Conservation (phyloP, 345 rosid species). For the Odontarrhena argentea region DNA sequence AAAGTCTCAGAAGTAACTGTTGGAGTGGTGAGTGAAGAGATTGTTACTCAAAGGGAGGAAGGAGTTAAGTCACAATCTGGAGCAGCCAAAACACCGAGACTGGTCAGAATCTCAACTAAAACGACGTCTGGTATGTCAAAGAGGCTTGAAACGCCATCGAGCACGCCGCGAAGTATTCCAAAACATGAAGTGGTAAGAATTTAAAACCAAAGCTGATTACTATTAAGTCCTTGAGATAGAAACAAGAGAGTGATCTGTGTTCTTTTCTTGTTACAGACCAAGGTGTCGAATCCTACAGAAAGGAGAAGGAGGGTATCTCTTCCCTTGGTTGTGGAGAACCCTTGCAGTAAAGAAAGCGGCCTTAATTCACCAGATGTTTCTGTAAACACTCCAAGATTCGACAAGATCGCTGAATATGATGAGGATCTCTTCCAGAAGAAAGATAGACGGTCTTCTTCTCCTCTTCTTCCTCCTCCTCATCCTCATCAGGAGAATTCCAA, state of each 20-base stretch:
- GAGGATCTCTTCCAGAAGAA: constrained; percentile 51
- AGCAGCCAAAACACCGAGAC: constrained; percentile 50
- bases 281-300: constrained; percentile 43
- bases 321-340: constrained; percentile 55
- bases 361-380: constrained; percentile 74
- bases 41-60: constrained; percentile 38
- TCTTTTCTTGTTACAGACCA: constrained; percentile 47
- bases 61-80: constrained; percentile 39
- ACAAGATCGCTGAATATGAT: constrained; percentile 84
- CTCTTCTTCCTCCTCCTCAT: constrained; percentile 25
- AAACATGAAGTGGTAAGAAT: constrained; percentile 44
- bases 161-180: constrained; percentile 43
- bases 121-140: constrained; percentile 44
- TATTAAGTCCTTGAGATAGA: constrained; percentile 4
- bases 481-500: constrained; percentile 34
- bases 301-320: constrained; percentile 72
- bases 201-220: neutral
- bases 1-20: constrained; percentile 58
- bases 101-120: constrained; percentile 42
- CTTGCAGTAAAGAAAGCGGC: constrained; percentile 35
- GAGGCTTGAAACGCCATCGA: constrained; percentile 50
- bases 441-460: constrained; percentile 44
- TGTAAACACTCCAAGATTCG: constrained; percentile 85
- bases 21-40: constrained; percentile 47
- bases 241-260: constrained; percentile 27